These are phyloP conservation scores for Syzygium syzygioides DNA, from an alignment of 441 rosid genomes.

Conservation along the genomic window DNA sequence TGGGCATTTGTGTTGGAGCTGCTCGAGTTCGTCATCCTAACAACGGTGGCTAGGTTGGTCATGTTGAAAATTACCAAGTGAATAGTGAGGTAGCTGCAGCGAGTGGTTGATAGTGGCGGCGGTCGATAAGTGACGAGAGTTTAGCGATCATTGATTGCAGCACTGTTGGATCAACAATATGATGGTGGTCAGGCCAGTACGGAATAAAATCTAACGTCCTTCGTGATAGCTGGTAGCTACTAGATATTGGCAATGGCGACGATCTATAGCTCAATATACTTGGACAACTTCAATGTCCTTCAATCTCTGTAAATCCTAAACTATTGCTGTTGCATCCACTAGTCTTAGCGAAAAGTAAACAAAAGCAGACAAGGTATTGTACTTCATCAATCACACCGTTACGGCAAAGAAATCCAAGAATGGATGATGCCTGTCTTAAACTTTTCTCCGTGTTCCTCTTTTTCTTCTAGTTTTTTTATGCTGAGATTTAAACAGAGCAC, in stretches of 20 bases:
- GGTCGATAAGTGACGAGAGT: neutral
- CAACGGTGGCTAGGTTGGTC: too few species aligned
- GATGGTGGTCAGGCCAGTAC: neutral
- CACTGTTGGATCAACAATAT: neutral
- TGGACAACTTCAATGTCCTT: neutral
- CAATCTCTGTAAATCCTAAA: neutral
- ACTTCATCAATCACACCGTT: neutral
- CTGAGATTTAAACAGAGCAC: neutral
- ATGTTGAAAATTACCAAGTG: too few species aligned
- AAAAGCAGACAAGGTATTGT: neutral
- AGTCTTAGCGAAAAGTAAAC: neutral
- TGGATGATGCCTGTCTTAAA: neutral
- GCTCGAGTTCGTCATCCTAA: too few species aligned
- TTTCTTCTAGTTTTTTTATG: neutral
- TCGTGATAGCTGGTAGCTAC: neutral
- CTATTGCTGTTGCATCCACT: neutral
- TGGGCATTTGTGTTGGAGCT: too few species aligned
- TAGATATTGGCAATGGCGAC: neutral
- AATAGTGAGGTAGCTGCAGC: too few species aligned
- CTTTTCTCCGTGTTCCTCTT: neutral
- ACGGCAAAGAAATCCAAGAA: neutral
- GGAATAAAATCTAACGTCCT: neutral
- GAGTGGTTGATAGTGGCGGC: neutral
- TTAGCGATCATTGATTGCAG: neutral
- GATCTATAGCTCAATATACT: neutral